phyloP scores from a whole-genome alignment of 139 green algal genomes.

The Ulvella scutata region DNA sequence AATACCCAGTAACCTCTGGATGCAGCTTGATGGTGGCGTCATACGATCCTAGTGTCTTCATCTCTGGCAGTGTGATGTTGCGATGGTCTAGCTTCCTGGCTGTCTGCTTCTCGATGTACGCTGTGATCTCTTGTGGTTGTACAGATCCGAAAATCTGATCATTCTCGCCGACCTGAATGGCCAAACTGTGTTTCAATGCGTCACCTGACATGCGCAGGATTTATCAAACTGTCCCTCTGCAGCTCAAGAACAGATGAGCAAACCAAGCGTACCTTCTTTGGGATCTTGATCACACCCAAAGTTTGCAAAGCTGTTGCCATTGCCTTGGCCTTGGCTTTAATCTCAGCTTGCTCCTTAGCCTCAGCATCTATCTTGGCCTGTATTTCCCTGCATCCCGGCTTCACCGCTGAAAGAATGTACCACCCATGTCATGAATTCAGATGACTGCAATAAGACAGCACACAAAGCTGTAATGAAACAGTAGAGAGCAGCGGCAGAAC shows the following conservation, averaged over 20 bases:
- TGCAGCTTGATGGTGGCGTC: conserved; percentile 54
- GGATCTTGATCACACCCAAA: conserved; percentile 85
- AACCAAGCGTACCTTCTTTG: conserved; percentile 52
- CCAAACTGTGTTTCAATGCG: background rate
- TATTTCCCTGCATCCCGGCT: conserved; percentile 23
- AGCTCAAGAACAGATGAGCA: too few species aligned
- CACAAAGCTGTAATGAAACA: conserved; percentile 4
- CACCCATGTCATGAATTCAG: background rate
- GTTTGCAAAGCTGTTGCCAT: conserved; percentile 56
- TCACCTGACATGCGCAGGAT: background rate
- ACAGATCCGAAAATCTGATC: conserved; percentile 67
- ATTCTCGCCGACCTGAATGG: conserved; percentile 37
- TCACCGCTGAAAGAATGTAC: too few species aligned
- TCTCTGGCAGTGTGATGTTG: conserved; percentile 68
- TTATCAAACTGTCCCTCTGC: too few species aligned
- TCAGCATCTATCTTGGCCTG: conserved; percentile 38
- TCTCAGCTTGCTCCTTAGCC: conserved; percentile 28
- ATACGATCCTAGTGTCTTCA: conserved; percentile 74
- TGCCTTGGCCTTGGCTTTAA: conserved; percentile 48
- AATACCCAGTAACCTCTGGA: conserved; percentile 57
- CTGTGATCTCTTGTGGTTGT: conserved; percentile 17
- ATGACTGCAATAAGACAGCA: background rate
- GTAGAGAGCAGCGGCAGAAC: background rate
- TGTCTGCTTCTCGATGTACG: conserved; percentile 63
- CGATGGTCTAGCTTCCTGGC: conserved; percentile 50